Conservation (phyloP, 2,329 filamentous ascomycete genomes). For the Sporothrix schenckii region DNA sequence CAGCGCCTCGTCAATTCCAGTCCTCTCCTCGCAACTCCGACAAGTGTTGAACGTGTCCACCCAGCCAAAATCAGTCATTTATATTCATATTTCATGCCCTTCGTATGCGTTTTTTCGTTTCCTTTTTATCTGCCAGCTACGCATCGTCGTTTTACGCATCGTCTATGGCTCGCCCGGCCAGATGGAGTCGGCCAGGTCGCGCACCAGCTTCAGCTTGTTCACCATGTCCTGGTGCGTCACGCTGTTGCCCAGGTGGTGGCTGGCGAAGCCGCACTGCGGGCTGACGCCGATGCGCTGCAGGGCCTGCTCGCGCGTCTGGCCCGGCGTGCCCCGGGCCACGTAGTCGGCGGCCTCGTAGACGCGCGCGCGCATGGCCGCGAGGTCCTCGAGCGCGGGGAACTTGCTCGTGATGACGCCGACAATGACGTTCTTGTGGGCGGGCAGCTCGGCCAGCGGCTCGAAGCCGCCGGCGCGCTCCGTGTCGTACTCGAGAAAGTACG, state of each 20-base stretch:
- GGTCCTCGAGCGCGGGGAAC: slow-evolving; percentile 44
- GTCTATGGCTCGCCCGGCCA: slow-evolving; percentile 51
- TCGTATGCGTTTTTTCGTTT: too few species aligned
- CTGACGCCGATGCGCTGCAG: slow-evolving; percentile 67
- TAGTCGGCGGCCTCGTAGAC: slow-evolving; percentile 64
- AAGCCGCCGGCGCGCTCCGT: slow-evolving; percentile 62
- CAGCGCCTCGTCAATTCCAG: too few species aligned
- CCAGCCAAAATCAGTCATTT: neutral
- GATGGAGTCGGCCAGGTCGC: slow-evolving; percentile 65
- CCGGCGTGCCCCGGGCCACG: slow-evolving; percentile 63
- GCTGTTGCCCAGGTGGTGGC: slow-evolving; percentile 68
- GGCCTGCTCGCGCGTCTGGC: slow-evolving; percentile 63
- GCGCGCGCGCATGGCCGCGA: slow-evolving; percentile 56
- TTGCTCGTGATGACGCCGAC: slow-evolving; percentile 55
- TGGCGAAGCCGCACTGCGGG: slow-evolving; percentile 72
- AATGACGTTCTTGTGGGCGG: slow-evolving; percentile 63
- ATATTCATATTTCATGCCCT: neutral
- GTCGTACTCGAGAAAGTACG: slow-evolving; percentile 53
- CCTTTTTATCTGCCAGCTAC: too few species aligned
- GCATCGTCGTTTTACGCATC: neutral
- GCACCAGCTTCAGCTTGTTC: slow-evolving; percentile 69
- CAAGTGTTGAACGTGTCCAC: neutral
- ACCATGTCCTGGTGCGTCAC: slow-evolving; percentile 70
- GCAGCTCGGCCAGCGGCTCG: slow-evolving; percentile 63
- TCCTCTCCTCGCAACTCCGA: too few species aligned